Percentiles rank a stretch among this genome's conserved stretches.
Conservation (phyloP, 1,139 yeast species). For the Scheffersomyces segobiensis region DNA sequence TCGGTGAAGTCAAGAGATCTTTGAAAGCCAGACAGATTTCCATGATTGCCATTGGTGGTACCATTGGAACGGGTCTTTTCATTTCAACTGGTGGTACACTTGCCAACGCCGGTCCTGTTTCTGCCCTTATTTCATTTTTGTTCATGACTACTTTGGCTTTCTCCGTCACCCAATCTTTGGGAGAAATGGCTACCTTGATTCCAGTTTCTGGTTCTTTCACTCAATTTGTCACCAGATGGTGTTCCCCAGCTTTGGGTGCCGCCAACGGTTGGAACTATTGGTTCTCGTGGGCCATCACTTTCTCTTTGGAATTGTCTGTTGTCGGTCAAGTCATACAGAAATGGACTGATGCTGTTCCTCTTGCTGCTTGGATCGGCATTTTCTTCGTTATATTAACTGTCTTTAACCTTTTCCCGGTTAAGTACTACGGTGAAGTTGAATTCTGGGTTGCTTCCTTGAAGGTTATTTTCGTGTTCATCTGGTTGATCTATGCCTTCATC, state of each 20-base stretch:
- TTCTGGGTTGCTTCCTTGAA: constrained; percentile 64
- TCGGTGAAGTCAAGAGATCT: constrained; percentile 38
- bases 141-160: constrained; percentile 69
- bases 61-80: constrained; percentile 69
- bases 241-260: constrained; percentile 72
- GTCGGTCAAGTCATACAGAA: constrained; percentile 73
- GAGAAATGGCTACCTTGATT: constrained; percentile 75
- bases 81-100: constrained; percentile 59
- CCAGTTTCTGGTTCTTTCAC: constrained; percentile 69
- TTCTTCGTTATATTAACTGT: constrained; percentile 56
- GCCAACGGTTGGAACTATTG: constrained; percentile 84
- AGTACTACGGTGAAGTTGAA: constrained; percentile 65
- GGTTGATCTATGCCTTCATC: constrained; percentile 64
- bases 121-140: constrained; percentile 61
- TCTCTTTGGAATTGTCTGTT: constrained; percentile 78
- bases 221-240: constrained; percentile 57
- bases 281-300: constrained; percentile 86
- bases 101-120: constrained; percentile 69
- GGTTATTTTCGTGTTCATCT: constrained; percentile 70
- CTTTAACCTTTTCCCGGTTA: constrained; percentile 63
- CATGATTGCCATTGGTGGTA: constrained; percentile 40
- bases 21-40: constrained; percentile 44
- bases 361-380: constrained; percentile 76
- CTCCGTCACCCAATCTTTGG: constrained; percentile 66
- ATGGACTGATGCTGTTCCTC: constrained; percentile 75